Evolutionary conservation across 371 early-diverging fungal genomes (phyloP), one percentile per base, ranked within the genome.

Genomic region (Syncephalastrum racemosum): DNA sequence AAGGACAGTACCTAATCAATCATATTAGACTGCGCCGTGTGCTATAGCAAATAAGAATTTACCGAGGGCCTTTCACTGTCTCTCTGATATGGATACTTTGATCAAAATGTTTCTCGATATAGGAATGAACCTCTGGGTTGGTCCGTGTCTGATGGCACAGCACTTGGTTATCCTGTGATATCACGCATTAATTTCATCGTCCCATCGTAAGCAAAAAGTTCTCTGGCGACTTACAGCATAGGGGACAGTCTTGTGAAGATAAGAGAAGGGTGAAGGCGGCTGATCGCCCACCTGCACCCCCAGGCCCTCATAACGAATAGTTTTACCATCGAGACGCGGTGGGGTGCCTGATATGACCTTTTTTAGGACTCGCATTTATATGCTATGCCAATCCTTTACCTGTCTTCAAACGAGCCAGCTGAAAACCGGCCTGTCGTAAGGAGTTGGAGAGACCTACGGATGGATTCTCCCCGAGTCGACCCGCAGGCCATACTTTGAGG

Each of bases 11-110:
- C 7, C 76, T 68, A 39, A 39, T 27, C 13, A 42, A 19, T 10
- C n/a, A 18, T 14, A 44, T 53, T 2, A 58, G n/a, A n/a, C 47
- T 24, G 4, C 31, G 20, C n/a, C 27, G 39, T 42, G 8, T 49
- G 14, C 23, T 14, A 51, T 16, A 14, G 15, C 54, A 31, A 12
- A 44, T 10, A 36, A 16, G 10, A 14, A 20, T 12, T 48, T 58
- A 77, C 66, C 93, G 77, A n/a, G 93, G 93, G 0, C 93, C 93
- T 43, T 86, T 85, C 22, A 92, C 89, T 0, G 89, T 89, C 56
- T 92, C 93, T 16, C 90, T 73, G 41, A 92, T 91, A 64, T 92
- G 93, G 40, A 92, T 88, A 39, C 87, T 89, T 63, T 85, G 73
- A 67, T 91, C 85, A 49, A 92, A 78, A 67, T 93, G 84, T 40